Base-by-base conservation (phyloP, 306 rosid genomes). In the Cucurbita ficifolia region DNA sequence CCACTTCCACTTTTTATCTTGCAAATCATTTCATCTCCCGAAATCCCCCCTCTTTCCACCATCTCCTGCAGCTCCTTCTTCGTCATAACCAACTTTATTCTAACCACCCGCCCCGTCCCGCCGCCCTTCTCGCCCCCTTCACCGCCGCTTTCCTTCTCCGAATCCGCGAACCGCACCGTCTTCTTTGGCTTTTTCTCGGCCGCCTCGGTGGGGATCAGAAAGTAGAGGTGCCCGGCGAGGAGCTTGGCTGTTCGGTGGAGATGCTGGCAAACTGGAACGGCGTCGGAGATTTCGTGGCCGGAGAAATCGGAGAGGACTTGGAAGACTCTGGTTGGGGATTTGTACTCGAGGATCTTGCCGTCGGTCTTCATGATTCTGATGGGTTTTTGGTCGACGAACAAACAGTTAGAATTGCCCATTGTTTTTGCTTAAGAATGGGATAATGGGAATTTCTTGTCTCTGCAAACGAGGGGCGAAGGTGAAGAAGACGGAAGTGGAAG, bases 391-490 rank as follows among this genome's bases (percentile, higher is more conserved):
- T 82, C 86, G 62, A 80, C 29, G 73, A 81, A 89, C 77, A 94
- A 70, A 79, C 95, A 87, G 62, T 94, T 94, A 21, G 92, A 87
- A 67, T 94, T 94, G 29, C 99, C 99, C 99, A 51, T 48, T 40
- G 45, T 6, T 40, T 40, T 48, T 48, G 51, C 3, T 29, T 29
- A 29, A 29, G 33, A 29, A 29, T 29, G 33, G 33, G 33, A 29
- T 29, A 29, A 29, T 29, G 33, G 33, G 33, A 29, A 29, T 29
- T 29, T 29, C 33, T 29, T 0, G 33, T 29, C 33, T 29, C 33
- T 29, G 33, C 33, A 29, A n/a, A n/a, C n/a, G n/a, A n/a, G n/a
- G n/a, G n/a, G n/a, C n/a, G n/a, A n/a, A n/a, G n/a, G n/a, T n/a
- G n/a, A n/a, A n/a, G n/a, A n/a, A n/a, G n/a, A n/a, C n/a, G n/a